Conservation (phyloP, 805 yeast genomes). For the Pichia ethanolica region DNA sequence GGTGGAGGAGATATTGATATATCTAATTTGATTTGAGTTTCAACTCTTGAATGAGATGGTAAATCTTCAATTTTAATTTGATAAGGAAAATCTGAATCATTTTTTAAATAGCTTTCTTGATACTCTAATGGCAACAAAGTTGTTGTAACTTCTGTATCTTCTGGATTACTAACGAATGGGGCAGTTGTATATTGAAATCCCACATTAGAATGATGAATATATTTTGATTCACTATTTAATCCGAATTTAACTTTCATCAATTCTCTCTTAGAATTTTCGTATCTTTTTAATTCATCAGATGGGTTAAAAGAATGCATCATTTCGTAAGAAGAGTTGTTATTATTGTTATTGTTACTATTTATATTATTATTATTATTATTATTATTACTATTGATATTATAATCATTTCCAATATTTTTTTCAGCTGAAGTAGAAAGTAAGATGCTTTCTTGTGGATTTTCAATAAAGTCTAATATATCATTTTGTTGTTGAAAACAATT, state of each 20-base stretch:
- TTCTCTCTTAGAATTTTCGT: conserved; percentile 41
- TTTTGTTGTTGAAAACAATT: conserved; percentile 31
- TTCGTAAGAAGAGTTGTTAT: neutral
- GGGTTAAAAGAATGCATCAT: neutral
- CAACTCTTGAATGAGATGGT: conserved; percentile 84
- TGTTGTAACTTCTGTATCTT: conserved; percentile 21
- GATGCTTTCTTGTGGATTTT: neutral
- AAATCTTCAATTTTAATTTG: conserved; percentile 49
- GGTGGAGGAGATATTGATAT: conserved; percentile 72
- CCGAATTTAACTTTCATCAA: conserved; percentile 50
- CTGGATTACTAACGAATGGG: conserved; percentile 9
- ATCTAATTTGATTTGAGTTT: conserved; percentile 83
- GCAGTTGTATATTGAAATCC: conserved; percentile 10
- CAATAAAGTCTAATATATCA: neutral
- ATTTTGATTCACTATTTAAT: conserved; percentile 11
- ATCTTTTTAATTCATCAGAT: conserved; percentile 25
- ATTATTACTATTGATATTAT: neutral
- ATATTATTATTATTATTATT: neutral
- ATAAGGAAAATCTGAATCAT: conserved; percentile 34
- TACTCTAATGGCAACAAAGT: conserved; percentile 25
- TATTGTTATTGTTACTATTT: neutral
- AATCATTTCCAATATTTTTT: too few relatives aligned
- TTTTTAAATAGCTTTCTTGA: conserved; percentile 12
- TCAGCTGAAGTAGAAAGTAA: too few relatives aligned
- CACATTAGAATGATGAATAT: conserved; percentile 25